Percentiles rank a stretch among this genome's conserved stretches.
Conservation (phyloP, 1,284 basidiomycete species). For the Cutaneotrichosporon mucoides region DNA sequence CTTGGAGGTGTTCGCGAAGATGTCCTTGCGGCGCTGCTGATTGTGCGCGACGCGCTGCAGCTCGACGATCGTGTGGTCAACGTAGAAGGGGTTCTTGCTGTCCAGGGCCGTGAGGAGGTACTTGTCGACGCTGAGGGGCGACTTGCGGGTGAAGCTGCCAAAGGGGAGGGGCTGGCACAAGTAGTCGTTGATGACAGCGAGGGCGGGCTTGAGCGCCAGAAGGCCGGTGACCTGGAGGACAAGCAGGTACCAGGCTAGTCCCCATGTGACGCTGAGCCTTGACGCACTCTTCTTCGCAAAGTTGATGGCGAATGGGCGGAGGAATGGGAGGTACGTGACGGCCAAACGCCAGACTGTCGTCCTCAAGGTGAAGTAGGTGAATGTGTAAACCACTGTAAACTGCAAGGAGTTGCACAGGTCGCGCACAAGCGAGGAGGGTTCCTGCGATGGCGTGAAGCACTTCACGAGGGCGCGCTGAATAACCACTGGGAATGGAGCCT, state of each 20-base stretch:
- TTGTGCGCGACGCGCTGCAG: conserved; percentile 33
- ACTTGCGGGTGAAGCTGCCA: conserved; percentile 30
- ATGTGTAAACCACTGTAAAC: conserved; percentile 11
- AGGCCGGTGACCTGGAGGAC: conserved; percentile 26
- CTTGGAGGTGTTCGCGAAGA: conserved; percentile 36
- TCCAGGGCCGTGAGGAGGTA: conserved; percentile 38
- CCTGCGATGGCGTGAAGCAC: conserved; percentile 1
- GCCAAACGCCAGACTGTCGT: conserved; percentile 16
- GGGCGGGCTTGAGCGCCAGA: conserved; percentile 25
- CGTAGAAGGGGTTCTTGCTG: conserved; percentile 31
- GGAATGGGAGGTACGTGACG: conserved; percentile 16
- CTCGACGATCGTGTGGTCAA: conserved; percentile 45
- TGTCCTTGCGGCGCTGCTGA: conserved; percentile 24
- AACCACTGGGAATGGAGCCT: conserved; percentile 22
- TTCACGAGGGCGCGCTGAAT: conserved; percentile 15
- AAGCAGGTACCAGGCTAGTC: conserved; percentile 27
- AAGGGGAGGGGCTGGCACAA: conserved; percentile 42
- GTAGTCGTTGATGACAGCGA: conserved; percentile 34
- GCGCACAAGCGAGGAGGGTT: not conserved
- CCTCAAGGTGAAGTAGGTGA: conserved; percentile 19
- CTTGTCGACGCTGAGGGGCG: conserved; percentile 31
- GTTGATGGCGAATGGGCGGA: conserved; percentile 40
- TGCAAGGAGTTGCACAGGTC: conserved; percentile 8
- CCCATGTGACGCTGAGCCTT: conserved; percentile 24
- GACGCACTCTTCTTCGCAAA: conserved; percentile 27